phyloP scores from a whole-genome alignment of 169 alveolate genomes.

The Perkinsus marinus region DNA sequence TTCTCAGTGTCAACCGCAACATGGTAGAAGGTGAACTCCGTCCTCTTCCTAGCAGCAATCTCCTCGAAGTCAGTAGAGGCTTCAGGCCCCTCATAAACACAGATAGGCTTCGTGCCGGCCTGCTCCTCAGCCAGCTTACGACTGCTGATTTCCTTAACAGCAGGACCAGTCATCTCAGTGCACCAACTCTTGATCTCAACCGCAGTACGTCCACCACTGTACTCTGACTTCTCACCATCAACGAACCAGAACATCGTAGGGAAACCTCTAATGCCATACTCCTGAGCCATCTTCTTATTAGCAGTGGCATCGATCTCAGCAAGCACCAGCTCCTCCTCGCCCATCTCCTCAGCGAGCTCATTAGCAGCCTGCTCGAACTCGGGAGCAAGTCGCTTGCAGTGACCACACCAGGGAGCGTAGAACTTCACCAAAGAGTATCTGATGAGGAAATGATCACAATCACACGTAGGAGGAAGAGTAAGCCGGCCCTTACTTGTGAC shows the following conservation, averaged over 20 bases:
- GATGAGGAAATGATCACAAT: neutral
- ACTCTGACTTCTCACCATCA: conserved; percentile 19
- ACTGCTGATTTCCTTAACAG: conserved; percentile 25
- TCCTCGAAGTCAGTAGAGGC: neutral
- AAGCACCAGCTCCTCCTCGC: conserved; percentile 10
- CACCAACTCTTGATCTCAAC: conserved; percentile 65
- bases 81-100: neutral
- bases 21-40: conserved; percentile 3
- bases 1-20: conserved; percentile 6
- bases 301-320: conserved; percentile 38
- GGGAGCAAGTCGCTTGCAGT: conserved; percentile 64
- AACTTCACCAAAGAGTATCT: conserved; percentile 47
- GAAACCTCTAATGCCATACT: conserved; percentile 11
- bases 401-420: conserved; percentile 76
- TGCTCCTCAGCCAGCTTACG: conserved; percentile 7
- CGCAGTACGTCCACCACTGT: conserved; percentile 66
- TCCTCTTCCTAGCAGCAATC: neutral
- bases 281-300: conserved; percentile 10
- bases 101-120: neutral
- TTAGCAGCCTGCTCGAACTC: conserved; percentile 57
- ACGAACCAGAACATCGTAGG: conserved; percentile 21
- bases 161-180: conserved; percentile 66
- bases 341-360: conserved; percentile 5
- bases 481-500: neutral
- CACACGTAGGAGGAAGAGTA: neutral